Base-by-base conservation (phyloP, 2,329 filamentous ascomycete genomes). In the Calonectria ilicicola region DNA sequence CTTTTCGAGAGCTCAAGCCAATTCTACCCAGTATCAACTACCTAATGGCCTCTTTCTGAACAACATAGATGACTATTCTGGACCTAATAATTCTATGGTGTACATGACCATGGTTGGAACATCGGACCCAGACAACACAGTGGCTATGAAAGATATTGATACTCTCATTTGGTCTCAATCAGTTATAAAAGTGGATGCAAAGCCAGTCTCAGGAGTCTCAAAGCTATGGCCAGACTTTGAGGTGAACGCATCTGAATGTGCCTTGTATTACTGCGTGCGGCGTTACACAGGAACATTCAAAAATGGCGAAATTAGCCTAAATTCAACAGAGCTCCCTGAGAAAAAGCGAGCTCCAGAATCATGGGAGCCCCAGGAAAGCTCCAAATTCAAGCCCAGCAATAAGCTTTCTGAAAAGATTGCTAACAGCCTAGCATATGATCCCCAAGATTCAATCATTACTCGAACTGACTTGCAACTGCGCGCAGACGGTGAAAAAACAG, bases 91-190 rank as follows among this genome's bases (percentile, higher is more conserved):
- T 2, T 6, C 19, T 2, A 74, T 74, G 74, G 60, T 74, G 5
- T 71, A 69, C 23, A 74, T 76, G 74, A 67, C 72, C 10, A 74
- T 67, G 67, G 17, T 46, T 15, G 74, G 70, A 5, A 69, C 67
- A 10, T 65, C 65, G 5, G 42, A 76, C n/a, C 46, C 67, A 9
- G 63, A 44, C 10, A 65, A 32, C 7, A 74, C 74, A 10, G 70
- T 75, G 0, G 58, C 46, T 15, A 73, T 75, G 70, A 40, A 40
- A 4, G 65, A 73, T 32, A 19, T 76, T 19, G 72, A 74, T 26
- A 74, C 74, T 4, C 62, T 76, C 3, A 74, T 76, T 40, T 76
- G 74, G 74, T 56, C 72, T 0, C 70, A 76, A 42, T 73, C 40
- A 17, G 32, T 70, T 9, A 76, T 76, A n/a, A 73, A 67, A 40